phyloP scores from a whole-genome alignment of 768 basidiomycete species.

The Tulasnella sp. region DNA sequence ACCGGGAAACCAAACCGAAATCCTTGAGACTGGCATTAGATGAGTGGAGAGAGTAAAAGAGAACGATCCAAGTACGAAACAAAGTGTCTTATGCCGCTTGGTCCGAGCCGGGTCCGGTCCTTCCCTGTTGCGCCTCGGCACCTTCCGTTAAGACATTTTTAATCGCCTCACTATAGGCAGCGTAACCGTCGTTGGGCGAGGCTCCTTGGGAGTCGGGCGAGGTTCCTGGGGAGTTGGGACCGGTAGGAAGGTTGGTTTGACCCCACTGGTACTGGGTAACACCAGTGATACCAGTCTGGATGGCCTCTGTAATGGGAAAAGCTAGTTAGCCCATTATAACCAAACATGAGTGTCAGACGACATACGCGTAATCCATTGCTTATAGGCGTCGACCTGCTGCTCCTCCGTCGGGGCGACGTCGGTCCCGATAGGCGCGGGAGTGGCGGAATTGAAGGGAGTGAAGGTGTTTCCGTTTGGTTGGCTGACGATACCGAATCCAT shows the following conservation, averaged over 20 bases:
- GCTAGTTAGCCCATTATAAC: background rate
- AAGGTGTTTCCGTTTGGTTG: too few relatives aligned
- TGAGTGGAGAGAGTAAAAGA: background rate
- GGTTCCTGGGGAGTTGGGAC: background rate
- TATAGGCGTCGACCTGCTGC: too few relatives aligned
- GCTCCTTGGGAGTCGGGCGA: background rate
- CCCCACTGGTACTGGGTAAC: constrained; percentile 40
- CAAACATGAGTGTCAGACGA: constrained; percentile 8
- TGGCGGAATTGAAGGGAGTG: too few relatives aligned
- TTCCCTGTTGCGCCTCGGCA: background rate
- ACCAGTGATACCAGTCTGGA: constrained; percentile 40
- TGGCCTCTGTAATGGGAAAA: constrained; percentile 47
- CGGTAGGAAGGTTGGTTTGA: background rate
- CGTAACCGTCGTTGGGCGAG: constrained; percentile 35
- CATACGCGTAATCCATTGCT: constrained; percentile 55
- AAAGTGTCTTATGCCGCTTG: background rate
- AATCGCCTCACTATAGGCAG: background rate
- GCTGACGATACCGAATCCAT: too few relatives aligned
- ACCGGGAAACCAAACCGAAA: background rate
- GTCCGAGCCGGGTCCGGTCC: background rate
- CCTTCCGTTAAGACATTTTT: background rate
- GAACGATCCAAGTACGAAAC: background rate
- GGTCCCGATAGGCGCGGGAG: too few relatives aligned
- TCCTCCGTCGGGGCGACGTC: too few relatives aligned
- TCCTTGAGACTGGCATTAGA: background rate